Conservation (phyloP, 1,139 yeast species). For the Candida tropicalis region DNA sequence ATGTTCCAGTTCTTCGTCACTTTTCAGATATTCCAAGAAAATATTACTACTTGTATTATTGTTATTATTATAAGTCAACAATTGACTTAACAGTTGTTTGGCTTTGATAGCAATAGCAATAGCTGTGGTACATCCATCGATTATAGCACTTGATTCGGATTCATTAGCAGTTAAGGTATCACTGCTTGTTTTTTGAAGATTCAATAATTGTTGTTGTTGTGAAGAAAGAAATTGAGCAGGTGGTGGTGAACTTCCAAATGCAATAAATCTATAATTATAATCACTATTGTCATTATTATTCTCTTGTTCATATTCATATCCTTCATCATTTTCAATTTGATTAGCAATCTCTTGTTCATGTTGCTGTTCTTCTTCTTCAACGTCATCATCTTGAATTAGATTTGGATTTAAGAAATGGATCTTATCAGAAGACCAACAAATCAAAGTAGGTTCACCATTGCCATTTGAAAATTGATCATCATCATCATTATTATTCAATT, state of each 20-base stretch:
- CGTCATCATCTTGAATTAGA: slow-evolving; percentile 8
- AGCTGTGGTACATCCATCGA: background rate
- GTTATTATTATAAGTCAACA: slow-evolving; percentile 1
- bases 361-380: background rate
- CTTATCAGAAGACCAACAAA: slow-evolving; percentile 13
- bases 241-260: slow-evolving; percentile 7
- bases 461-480: background rate
- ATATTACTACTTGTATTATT: slow-evolving; percentile 6
- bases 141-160: background rate
- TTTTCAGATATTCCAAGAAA: slow-evolving; percentile 7
- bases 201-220: background rate
- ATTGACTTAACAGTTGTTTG: slow-evolving; percentile 2
- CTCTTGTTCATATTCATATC: background rate
- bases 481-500: background rate
- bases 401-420: slow-evolving; percentile 11
- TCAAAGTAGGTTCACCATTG: slow-evolving; percentile 4
- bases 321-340: background rate
- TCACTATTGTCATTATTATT: background rate
- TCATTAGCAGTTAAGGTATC: slow-evolving; percentile 4
- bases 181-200: slow-evolving; percentile 2
- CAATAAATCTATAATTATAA: slow-evolving; percentile 5
- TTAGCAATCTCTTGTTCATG: background rate
- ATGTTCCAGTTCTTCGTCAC: slow-evolving; percentile 3
- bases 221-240: background rate
- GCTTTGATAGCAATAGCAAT: background rate